phyloP scores from a whole-genome alignment of 306 rosid genomes.

The Prunus mume region DNA sequence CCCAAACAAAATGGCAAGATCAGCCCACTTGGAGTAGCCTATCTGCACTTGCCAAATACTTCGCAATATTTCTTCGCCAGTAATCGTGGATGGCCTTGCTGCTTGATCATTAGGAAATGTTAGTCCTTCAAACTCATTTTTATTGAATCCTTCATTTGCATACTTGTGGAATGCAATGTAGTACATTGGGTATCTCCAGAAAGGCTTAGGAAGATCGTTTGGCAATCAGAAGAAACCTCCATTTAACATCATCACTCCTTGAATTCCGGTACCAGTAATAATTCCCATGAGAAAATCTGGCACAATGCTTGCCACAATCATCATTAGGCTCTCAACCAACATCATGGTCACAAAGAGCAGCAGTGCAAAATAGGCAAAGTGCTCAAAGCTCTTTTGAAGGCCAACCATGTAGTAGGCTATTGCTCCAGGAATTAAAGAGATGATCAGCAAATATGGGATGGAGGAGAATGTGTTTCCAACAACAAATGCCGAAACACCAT shows the following conservation, averaged over 20 bases:
- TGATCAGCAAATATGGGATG: conserved; percentile 45
- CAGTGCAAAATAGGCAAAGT: conserved; percentile 39
- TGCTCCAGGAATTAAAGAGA: conserved; percentile 50
- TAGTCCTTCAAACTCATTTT: conserved; percentile 59
- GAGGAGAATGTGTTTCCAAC: conserved; percentile 47
- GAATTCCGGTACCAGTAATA: conserved; percentile 49
- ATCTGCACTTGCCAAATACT: conserved; percentile 48
- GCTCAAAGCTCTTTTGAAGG: conserved; percentile 37
- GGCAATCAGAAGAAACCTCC: conserved; percentile 64
- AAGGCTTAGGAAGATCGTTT: conserved; percentile 52
- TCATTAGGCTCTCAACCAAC: conserved; percentile 68
- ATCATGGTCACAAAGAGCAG: conserved; percentile 39
- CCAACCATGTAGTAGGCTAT: conserved; percentile 51
- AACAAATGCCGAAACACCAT: conserved; percentile 45
- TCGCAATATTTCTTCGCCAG: conserved; percentile 44
- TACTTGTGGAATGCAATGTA: conserved; percentile 61
- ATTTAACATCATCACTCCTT: conserved; percentile 63
- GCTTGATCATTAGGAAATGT: conserved; percentile 37
- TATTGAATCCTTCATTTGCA: conserved; percentile 61
- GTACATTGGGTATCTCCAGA: conserved; percentile 62
- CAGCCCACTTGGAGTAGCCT: conserved; percentile 62
- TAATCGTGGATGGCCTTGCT: conserved; percentile 14
- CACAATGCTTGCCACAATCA: conserved; percentile 54
- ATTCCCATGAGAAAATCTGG: conserved; percentile 60
- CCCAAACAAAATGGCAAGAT: conserved; percentile 51